Percentiles rank a stretch among this genome's conserved stretches.
These are phyloP conservation scores for Diaporthe destruens DNA, from an alignment of 2,329 filamentous ascomycete species.

Conservation along the genomic window DNA sequence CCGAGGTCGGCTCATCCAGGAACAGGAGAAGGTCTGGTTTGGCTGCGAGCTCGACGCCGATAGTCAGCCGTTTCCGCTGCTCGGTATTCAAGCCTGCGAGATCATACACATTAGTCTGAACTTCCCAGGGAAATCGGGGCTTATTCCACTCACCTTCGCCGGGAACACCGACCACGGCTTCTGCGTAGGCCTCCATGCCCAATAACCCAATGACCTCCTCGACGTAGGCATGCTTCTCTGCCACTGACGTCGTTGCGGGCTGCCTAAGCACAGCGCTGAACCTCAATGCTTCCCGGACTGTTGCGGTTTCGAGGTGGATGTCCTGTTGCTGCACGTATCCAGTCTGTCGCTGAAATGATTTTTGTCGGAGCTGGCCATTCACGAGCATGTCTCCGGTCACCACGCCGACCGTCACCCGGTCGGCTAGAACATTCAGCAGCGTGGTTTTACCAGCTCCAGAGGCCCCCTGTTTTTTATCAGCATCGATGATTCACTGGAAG, in stretches of 20 bases:
- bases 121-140: background rate
- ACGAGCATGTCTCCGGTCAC: conserved; percentile 78
- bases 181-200: conserved; percentile 75
- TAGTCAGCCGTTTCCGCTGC: conserved; percentile 45
- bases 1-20: conserved; percentile 93
- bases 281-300: conserved; percentile 73
- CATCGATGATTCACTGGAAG: background rate
- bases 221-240: conserved; percentile 75
- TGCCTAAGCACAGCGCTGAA: conserved; percentile 76
- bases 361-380: conserved; percentile 71
- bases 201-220: conserved; percentile 76
- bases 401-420: conserved; percentile 78
- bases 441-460: conserved; percentile 81
- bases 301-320: conserved; percentile 73
- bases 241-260: conserved; percentile 65
- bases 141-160: conserved; percentile 64
- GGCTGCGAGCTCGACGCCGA: conserved; percentile 94
- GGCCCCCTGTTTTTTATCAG: conserved; percentile 57
- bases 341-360: conserved; percentile 77
- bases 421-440: conserved; percentile 76
- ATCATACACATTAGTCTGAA: conserved; percentile 6
- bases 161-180: conserved; percentile 75
- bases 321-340: conserved; percentile 79
- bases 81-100: conserved; percentile 51
- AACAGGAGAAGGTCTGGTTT: conserved; percentile 90